Base-by-base conservation (phyloP, 768 basidiomycete genomes). In the Imleria badia region DNA sequence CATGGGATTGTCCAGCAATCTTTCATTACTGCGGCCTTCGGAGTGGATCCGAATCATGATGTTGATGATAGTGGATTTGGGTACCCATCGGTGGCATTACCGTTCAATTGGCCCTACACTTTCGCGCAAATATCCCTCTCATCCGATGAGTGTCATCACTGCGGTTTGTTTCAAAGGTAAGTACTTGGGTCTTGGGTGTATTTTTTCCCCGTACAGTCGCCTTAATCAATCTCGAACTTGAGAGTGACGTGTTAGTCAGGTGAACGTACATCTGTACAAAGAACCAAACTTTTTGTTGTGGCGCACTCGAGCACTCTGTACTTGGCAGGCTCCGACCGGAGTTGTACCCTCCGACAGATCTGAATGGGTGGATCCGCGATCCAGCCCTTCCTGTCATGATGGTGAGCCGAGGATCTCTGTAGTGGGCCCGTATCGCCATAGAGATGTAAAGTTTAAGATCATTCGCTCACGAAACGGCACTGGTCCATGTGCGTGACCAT, bases 371-470 rank as follows among this genome's bases (percentile, higher is more conserved):
- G 43, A 45, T 60, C 58, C 44, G 42, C 29, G 58, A 59, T 59
- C 34, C 51, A 54, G 58, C 51, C 58, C 58, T 38, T 14, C 41
- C 47, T 55, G 58, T 49, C 58, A 60, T 17, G 43, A 46, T 30
- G 30, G 33, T 8, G 45, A n/a, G 41, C 58, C 51, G 57, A 48
- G 42, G 46, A 59, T 48, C 50, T 59, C 23, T 41, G 20, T 9
- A 33, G 23, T 34, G 36, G 47, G 39, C 22, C 48, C 48, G 19
- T 26, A 46, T 46, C 56, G 33, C 44, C 33, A 35, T 15, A 36
- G 47, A 30, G 36, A 35, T 46, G 19, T 34, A 41, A 42, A 14
- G 26, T 20, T 41, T 20, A n/a, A n/a, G 26, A 26, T 26, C 6
- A 26, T 6, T 26, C n/a, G n/a, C 26, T 26, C 26, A 4, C 6